Evolutionary conservation across 106 monocot species (phyloP), one percentile per base, ranked within the genome.

Genomic region (Platanthera guangdongensis): DNA sequence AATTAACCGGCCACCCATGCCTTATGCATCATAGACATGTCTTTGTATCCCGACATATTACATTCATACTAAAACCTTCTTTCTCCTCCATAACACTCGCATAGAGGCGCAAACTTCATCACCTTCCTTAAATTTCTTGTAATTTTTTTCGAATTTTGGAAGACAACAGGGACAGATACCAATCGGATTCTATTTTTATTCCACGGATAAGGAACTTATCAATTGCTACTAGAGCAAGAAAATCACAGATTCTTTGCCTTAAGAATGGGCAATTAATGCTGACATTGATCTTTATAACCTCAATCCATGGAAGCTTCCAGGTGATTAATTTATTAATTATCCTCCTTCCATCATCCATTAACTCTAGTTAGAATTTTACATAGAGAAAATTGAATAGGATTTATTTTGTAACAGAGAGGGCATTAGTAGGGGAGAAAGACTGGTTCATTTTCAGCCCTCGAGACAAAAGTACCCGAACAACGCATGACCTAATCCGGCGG

Each of bases 281-380:
- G 80, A 74, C 21, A 18, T 84, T 39, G 77, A 82, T 18, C 59
- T 82, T 0, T 82, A 82, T 69, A 80, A 80, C 63, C 80, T 77
- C 71, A 72, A 84, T 28, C 84, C 84, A 8, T 84, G 84, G 84
- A 76, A 84, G 1, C 80, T 84, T 19, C 84, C 84, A 18, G 80
- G 84, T 84, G 8, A 25, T 30, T 16, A 30, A 25, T 25, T 25
- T 25, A 25, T 25, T 25, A 25, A 25, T 25, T 25, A 25, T 25
- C 25, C 25, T 25, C 25, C 25, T 25, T 25, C 25, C 25, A 25
- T 25, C 25, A 25, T 25, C 25, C 25, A 25, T 25, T 25, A 25
- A 25, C 25, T 25, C 25, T 25, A 25, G 25, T 25, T 25, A 7
- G 9, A 7, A 4, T 13, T 8, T 6, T 72, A 14, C 5, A 50